Base-by-base conservation (phyloP, 768 basidiomycete species). In the Leccinum subtestaceum region DNA sequence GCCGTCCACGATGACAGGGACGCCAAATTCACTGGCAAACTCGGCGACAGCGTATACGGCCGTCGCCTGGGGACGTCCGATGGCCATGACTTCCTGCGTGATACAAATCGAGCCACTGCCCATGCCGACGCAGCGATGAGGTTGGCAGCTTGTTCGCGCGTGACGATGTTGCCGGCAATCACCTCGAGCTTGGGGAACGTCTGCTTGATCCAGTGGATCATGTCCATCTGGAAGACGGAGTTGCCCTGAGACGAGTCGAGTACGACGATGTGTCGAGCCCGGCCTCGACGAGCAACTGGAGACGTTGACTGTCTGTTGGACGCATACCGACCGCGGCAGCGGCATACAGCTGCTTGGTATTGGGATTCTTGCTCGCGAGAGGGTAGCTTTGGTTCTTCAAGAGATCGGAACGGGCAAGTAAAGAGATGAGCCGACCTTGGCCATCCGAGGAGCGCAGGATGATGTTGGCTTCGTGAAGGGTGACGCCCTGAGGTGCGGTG, bases 31-130 rank as follows among this genome's bases (percentile, higher is more conserved):
- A 76, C 72, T 82, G 11, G 95, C 85, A 69, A 99, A 98, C 76
- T 99, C 95, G 27, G 95, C 85, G 12, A 98, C 96, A 46, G 91
- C 87, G 70, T 90, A 91, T n/a, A 98, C 94, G n/a, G 96, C 96
- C 0, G 95, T 95, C 2, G 95, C 97, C 74, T 99, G 97, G 1
- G 96, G 97, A 15, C 97, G 86, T 13, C 97, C 97, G 53, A 98
- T 96, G 10, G 97, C 97, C 92, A 98, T 98, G 67, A 99, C 90
- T 71, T 98, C 97, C 75, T 99, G 97, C 6, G 97, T 99, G 76
- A 99, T 99, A 73, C 97, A 99, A 70, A 99, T 99, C 5, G 93
- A 96, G 9, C 97, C 97, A 8, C 89, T 92, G 38, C 97, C 97
- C 97, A 99, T 99, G 45, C 97, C 97, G 38, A 99, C 82, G 23